Evolutionary conservation across 257 asterid genomes (phyloP).

Genomic region (Plectranthus barbatus): DNA sequence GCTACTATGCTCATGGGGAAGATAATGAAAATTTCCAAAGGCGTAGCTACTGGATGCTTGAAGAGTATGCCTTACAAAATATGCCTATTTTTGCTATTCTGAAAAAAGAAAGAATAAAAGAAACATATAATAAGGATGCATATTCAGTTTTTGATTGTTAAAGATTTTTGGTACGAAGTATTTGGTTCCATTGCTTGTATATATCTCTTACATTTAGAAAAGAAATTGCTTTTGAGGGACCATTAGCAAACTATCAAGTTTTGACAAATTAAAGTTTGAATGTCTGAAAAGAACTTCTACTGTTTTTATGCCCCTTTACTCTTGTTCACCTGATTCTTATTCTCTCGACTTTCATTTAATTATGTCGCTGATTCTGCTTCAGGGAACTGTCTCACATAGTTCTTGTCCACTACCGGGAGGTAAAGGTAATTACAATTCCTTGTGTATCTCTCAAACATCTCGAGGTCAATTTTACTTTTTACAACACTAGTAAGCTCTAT

Average conservation of each 20-base stretch:
- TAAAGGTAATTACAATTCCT: conserved; percentile 51
- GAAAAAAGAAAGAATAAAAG: not conserved
- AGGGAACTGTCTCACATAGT: conserved; percentile 89
- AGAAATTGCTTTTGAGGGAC: not conserved
- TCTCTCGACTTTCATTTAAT: not conserved
- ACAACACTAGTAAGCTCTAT: not conserved
- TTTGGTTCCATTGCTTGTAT: not conserved
- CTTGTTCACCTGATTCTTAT: conserved; percentile 15
- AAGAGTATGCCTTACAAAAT: conserved; percentile 52
- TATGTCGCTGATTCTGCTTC: conserved; percentile 28
- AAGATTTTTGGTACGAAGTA: not conserved
- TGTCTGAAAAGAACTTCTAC: not conserved
- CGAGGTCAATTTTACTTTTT: conserved; percentile 1
- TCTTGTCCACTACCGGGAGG: conserved; percentile 94
- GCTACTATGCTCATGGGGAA: conserved; percentile 98
- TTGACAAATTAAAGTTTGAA: not conserved
- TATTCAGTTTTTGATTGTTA: not conserved
- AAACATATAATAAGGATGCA: not conserved
- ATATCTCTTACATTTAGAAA: not conserved
- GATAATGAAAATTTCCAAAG: conserved; percentile 77
- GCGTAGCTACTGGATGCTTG: conserved; percentile 99
- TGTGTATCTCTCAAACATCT: conserved; percentile 4
- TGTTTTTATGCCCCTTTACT: not conserved
- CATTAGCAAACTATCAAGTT: not conserved
- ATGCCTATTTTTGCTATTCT: not conserved